phyloP scores from a whole-genome alignment of 768 basidiomycete species.

The Termitomyces titanicus region DNA sequence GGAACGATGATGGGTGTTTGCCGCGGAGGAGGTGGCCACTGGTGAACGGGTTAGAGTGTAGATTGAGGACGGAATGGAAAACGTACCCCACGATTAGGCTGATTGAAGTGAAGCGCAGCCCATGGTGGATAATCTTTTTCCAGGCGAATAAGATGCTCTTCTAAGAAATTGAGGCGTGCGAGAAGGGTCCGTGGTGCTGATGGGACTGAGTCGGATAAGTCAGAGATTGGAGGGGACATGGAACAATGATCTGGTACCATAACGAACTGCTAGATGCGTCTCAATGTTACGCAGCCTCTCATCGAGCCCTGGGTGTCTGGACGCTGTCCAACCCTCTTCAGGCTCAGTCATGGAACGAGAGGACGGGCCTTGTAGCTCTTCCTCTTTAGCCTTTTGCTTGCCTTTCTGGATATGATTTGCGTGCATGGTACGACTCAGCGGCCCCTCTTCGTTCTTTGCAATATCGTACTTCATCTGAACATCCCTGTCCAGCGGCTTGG shows the following conservation, averaged over 20 bases:
- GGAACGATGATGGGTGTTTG: conserved; percentile 78
- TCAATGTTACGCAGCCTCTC: conserved; percentile 68
- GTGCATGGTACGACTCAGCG: conserved; percentile 55
- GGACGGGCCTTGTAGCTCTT: conserved; percentile 1
- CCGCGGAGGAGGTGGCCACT: conserved; percentile 87
- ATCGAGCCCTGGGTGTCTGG: conserved; percentile 55
- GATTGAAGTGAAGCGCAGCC: conserved; percentile 74
- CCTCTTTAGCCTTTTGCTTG: conserved; percentile 6
- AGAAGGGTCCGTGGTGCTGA: conserved; percentile 63
- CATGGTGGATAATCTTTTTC: conserved; percentile 74
- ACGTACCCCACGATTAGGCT: conserved; percentile 76
- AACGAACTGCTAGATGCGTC: conserved; percentile 67
- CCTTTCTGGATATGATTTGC: conserved; percentile 6
- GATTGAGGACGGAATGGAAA: background rate
- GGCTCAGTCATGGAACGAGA: background rate
- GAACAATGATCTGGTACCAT: conserved; percentile 45
- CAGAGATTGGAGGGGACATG: background rate
- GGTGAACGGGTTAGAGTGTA: background rate
- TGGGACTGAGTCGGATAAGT: background rate
- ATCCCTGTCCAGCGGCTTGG: conserved; percentile 67
- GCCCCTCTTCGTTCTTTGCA: conserved; percentile 80
- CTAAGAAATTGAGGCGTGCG: conserved; percentile 63
- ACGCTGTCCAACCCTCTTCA: conserved; percentile 31
- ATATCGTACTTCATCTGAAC: conserved; percentile 86
- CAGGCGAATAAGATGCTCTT: conserved; percentile 72